These are phyloP conservation scores for Colletotrichum abscissum DNA, from an alignment of 2,329 filamentous ascomycete species.

Conservation along the genomic window DNA sequence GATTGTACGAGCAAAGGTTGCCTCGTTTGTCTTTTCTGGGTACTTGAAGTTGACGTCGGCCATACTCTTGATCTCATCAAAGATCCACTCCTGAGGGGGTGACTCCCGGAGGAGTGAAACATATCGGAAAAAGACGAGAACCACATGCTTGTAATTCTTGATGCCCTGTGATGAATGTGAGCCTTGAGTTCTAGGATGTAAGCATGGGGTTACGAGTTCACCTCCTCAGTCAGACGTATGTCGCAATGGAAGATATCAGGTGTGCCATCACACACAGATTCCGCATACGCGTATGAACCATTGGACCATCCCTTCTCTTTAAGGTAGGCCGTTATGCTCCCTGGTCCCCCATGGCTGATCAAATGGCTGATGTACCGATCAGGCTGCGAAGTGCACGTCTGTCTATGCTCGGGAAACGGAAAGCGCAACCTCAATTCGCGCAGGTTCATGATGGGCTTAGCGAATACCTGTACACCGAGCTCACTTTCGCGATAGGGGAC, in stretches of 20 bases:
- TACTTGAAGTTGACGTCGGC: slow-evolving; percentile 95
- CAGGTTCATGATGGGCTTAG: slow-evolving; percentile 91
- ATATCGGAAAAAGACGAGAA: slow-evolving; percentile 90
- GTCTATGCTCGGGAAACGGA: slow-evolving; percentile 85
- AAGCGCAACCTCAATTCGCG: slow-evolving; percentile 84
- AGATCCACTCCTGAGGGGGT: slow-evolving; percentile 90
- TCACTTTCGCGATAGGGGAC: slow-evolving; percentile 60
- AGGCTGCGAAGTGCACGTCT: slow-evolving; percentile 81
- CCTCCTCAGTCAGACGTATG: slow-evolving; percentile 84
- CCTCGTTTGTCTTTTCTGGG: slow-evolving; percentile 77
- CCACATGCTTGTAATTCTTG: slow-evolving; percentile 82
- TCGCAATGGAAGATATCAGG: slow-evolving; percentile 79
- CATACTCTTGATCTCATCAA: slow-evolving; percentile 89
- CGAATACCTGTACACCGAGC: slow-evolving; percentile 78
- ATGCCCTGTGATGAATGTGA: slow-evolving; percentile 62
- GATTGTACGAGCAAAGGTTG: too few species aligned
- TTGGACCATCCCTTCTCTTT: slow-evolving; percentile 93
- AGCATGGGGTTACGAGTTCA: slow-evolving; percentile 41
- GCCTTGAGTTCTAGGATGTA: background rate
- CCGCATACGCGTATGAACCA: slow-evolving; percentile 82
- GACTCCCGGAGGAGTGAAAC: slow-evolving; percentile 85
- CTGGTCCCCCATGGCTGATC: slow-evolving; percentile 91
- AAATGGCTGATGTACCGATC: slow-evolving; percentile 88
- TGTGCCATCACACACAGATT: slow-evolving; percentile 58
- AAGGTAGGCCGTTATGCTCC: slow-evolving; percentile 88